Evolutionary conservation across 257 asterid species (phyloP).

Genomic region (Solanum corneliomulleri): DNA sequence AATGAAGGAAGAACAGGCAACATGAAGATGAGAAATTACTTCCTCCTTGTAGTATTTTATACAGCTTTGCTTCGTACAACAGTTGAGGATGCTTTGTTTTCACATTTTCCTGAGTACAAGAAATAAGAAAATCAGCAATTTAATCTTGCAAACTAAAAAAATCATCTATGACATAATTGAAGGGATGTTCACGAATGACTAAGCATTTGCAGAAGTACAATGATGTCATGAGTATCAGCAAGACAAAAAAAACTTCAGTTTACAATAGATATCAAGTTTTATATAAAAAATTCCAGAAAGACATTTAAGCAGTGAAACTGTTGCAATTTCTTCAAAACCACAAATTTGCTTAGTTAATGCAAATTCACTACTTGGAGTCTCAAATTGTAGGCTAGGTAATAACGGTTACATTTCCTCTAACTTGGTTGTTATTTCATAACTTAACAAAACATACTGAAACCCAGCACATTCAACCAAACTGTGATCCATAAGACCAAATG

Average conservation of each 20-base stretch:
- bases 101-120: slow-evolving; percentile 41
- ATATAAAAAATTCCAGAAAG: neutral
- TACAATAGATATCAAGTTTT: neutral
- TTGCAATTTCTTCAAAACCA: neutral
- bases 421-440: neutral
- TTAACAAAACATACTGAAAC: neutral
- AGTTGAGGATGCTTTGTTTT: slow-evolving; percentile 62
- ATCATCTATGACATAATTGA: neutral
- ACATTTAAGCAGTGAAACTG: neutral
- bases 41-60: slow-evolving; percentile 62
- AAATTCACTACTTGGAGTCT: neutral
- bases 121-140: neutral
- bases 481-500: neutral
- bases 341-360: neutral
- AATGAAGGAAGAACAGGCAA: neutral
- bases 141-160: neutral
- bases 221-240: neutral
- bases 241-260: neutral
- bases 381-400: neutral
- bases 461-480: neutral
- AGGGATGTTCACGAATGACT: neutral
- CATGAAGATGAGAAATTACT: slow-evolving; percentile 24
- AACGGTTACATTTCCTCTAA: neutral
- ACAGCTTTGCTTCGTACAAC: slow-evolving; percentile 53
- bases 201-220: neutral